These are phyloP conservation scores for Penicillium sp. DNA, from an alignment of 2,329 filamentous ascomycete genomes.

Conservation along the genomic window DNA sequence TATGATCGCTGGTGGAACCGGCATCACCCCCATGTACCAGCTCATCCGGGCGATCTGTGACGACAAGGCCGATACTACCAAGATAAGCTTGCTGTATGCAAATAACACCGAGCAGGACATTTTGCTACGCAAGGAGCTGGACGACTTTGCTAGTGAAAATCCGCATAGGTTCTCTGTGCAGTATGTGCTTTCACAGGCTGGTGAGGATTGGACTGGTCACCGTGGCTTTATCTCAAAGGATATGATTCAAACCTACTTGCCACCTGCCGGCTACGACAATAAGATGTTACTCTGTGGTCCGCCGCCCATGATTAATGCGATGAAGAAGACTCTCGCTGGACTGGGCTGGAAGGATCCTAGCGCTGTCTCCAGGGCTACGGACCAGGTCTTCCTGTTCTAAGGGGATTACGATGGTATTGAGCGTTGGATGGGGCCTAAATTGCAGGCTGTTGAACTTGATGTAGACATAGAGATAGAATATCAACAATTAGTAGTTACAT, in stretches of 20 bases:
- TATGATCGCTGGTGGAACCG: constrained; percentile 37
- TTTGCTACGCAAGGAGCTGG: constrained; percentile 56
- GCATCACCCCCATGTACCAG: constrained; percentile 51
- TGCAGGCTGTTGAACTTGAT: neutral
- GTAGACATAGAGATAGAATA: neutral
- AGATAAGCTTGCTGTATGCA: constrained; percentile 57
- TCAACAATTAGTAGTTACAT: neutral
- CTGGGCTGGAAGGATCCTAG: constrained; percentile 53
- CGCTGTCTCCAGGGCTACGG: constrained; percentile 48
- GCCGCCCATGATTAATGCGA: constrained; percentile 56
- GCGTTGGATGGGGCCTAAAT: neutral
- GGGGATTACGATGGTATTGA: neutral
- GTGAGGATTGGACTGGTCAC: constrained; percentile 47
- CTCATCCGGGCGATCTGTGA: constrained; percentile 61
- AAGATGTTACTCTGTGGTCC: constrained; percentile 60
- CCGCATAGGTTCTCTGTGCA: constrained; percentile 53
- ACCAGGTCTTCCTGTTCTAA: constrained; percentile 23
- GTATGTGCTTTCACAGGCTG: constrained; percentile 52
- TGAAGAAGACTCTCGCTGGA: constrained; percentile 49
- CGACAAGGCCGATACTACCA: constrained; percentile 37
- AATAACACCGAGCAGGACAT: constrained; percentile 59
- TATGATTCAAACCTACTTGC: constrained; percentile 50
- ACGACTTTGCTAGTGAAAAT: constrained; percentile 49
- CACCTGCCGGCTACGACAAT: constrained; percentile 40
- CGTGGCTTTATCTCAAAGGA: constrained; percentile 52